These are phyloP conservation scores for Skeletonema costatum DNA, from an alignment of 108 stramenopile species.

Conservation along the genomic window DNA sequence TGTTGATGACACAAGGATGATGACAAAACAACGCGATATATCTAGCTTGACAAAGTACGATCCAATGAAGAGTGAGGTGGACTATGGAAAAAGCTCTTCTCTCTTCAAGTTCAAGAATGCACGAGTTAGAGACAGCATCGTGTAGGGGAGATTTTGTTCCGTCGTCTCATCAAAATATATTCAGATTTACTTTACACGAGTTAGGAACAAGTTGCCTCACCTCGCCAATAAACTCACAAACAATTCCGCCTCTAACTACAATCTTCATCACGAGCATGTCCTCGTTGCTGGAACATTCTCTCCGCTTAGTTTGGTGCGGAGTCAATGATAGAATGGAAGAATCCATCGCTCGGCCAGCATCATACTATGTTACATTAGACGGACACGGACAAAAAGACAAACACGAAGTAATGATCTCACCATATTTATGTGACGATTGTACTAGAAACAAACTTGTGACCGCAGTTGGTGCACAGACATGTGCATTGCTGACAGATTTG, in stretches of 20 bases:
- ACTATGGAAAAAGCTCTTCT: constrained; percentile 6
- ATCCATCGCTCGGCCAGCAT: constrained; percentile 44
- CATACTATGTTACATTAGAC: constrained; percentile 72
- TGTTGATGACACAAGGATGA: neutral
- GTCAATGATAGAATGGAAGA: constrained; percentile 53
- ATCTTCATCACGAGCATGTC: constrained; percentile 35
- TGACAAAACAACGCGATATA: neutral
- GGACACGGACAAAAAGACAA: constrained; percentile 70
- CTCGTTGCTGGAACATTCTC: constrained; percentile 57
- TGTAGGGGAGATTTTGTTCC: constrained; percentile 2
- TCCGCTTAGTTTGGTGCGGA: constrained; percentile 62
- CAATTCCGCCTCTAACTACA: constrained; percentile 16
- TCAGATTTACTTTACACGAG: constrained; percentile 13
- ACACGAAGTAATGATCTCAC: constrained; percentile 65
- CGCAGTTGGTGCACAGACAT: constrained; percentile 39
- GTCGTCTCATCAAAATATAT: constrained; percentile 11
- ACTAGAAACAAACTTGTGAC: constrained; percentile 43
- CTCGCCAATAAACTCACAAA: neutral
- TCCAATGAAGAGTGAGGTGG: constrained; percentile 8
- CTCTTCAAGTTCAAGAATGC: neutral
- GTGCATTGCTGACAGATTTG: constrained; percentile 63
- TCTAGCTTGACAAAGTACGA: constrained; percentile 17
- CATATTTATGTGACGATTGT: constrained; percentile 37
- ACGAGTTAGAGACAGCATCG: neutral
- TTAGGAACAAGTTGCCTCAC: too few relatives aligned